Conservation (phyloP, 768 basidiomycete species). For the Mycena rebaudengoi region DNA sequence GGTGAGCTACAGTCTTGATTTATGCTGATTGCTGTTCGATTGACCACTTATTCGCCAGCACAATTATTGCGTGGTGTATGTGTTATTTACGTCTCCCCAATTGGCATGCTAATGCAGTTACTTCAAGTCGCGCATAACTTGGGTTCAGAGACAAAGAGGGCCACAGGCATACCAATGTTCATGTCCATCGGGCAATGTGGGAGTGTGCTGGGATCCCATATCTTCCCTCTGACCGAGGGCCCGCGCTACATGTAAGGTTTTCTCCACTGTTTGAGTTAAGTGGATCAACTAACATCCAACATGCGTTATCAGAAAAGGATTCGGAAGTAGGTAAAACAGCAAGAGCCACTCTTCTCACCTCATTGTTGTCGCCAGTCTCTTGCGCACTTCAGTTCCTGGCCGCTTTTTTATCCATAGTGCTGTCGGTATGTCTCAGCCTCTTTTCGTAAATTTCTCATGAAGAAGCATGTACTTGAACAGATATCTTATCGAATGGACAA, state of each 20-base stretch:
- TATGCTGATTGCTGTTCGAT: background rate
- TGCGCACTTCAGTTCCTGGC: constrained; percentile 64
- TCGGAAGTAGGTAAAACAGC: constrained; percentile 51
- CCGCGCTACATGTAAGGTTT: constrained; percentile 69
- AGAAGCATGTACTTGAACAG: constrained; percentile 41
- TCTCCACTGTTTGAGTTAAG: background rate
- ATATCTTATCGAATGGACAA: constrained; percentile 73
- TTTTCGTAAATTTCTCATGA: background rate
- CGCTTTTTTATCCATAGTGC: constrained; percentile 58
- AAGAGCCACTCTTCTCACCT: background rate
- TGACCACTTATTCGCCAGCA: constrained; percentile 15
- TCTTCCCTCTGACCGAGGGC: constrained; percentile 71
- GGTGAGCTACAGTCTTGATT: constrained; percentile 28
- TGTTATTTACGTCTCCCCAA: background rate
- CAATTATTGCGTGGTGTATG: constrained; percentile 80
- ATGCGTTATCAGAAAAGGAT: constrained; percentile 66
- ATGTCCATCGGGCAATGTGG: constrained; percentile 86
- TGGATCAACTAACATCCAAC: too few relatives aligned
- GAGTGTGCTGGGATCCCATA: constrained; percentile 77
- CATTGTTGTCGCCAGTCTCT: constrained; percentile 42
- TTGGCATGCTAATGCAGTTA: background rate
- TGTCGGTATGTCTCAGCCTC: constrained; percentile 51
- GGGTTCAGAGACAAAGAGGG: constrained; percentile 81
- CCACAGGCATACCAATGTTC: constrained; percentile 79
- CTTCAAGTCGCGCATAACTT: constrained; percentile 78